Evolutionary conservation across 2,329 filamentous ascomycete species (phyloP).

Genomic region (Cercospora berteroae): DNA sequence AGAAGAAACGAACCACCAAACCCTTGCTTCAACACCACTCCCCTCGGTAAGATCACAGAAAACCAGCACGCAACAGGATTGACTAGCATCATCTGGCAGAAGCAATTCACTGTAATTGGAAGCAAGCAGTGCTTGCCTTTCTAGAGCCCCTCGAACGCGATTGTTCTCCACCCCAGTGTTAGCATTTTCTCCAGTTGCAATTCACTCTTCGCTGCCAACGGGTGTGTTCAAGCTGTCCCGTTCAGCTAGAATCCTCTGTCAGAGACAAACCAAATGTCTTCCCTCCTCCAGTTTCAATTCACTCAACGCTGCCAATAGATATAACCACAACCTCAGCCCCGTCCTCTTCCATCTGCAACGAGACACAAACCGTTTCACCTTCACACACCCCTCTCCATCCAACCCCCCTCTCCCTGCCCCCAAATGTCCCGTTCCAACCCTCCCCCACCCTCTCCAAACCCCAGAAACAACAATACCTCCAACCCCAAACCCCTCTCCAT

Average conservation of each 20-base stretch:
- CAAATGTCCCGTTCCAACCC: neutral
- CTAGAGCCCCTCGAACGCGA: too few relatives aligned
- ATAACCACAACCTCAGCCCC: neutral
- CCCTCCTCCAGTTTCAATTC: neutral
- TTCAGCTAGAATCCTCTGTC: neutral
- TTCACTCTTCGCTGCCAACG: neutral
- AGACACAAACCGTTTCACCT: neutral
- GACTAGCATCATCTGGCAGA: neutral
- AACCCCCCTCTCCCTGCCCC: neutral
- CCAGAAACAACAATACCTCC: neutral
- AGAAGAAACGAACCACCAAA: neutral
- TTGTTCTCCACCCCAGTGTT: neutral
- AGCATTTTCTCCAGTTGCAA: neutral
- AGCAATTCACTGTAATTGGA: neutral
- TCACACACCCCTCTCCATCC: too few relatives aligned
- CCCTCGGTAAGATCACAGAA: neutral
- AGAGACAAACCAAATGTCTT: too few relatives aligned
- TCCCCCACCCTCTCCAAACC: neutral
- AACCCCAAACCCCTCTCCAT: neutral
- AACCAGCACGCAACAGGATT: neutral
- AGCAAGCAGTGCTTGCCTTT: neutral
- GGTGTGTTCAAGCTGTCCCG: fast-evolving
- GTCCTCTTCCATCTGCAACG: neutral
- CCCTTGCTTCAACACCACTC: neutral
- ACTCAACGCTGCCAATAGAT: neutral